phyloP scores from a whole-genome alignment of 495 filamentous ascomycete species.

The Neurospora tetrasperma region DNA sequence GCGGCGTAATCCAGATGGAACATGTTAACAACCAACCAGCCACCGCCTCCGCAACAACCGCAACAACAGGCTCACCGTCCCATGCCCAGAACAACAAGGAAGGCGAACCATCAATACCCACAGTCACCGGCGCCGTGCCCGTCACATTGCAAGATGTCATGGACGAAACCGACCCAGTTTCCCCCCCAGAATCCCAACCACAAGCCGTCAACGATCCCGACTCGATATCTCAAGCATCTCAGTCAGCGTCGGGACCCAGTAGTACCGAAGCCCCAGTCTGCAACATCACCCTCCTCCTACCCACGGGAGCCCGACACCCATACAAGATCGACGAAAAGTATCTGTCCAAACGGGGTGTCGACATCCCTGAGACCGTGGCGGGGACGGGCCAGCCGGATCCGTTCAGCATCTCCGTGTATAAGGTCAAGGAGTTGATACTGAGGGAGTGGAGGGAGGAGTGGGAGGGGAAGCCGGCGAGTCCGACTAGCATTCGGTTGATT shows the following conservation, averaged over 20 bases:
- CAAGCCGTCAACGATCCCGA: neutral
- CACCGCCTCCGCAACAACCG: neutral
- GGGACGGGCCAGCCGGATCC: slow-evolving; percentile 55
- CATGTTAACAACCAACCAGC: neutral
- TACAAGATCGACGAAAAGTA: slow-evolving; percentile 84
- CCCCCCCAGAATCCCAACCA: neutral
- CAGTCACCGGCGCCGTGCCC: neutral
- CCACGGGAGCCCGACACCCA: slow-evolving; percentile 71
- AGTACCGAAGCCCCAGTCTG: slow-evolving; percentile 16
- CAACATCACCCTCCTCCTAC: slow-evolving; percentile 65
- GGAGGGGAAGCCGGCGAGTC: slow-evolving; percentile 73
- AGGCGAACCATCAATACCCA: neutral
- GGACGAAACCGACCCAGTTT: neutral
- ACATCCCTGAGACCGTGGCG: slow-evolving; percentile 47
- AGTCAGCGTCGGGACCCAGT: neutral
- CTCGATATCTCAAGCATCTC: neutral
- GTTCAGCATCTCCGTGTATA: slow-evolving; percentile 81
- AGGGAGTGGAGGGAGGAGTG: slow-evolving; percentile 86
- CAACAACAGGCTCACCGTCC: neutral
- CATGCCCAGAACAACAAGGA: neutral
- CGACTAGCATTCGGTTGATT: slow-evolving; percentile 77
- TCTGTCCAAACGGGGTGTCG: slow-evolving; percentile 64
- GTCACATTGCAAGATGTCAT: neutral
- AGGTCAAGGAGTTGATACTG: slow-evolving; percentile 83
- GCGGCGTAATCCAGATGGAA: neutral